Base-by-base conservation (phyloP, 805 yeast genomes). In the Tetrapisispora arboricola region DNA sequence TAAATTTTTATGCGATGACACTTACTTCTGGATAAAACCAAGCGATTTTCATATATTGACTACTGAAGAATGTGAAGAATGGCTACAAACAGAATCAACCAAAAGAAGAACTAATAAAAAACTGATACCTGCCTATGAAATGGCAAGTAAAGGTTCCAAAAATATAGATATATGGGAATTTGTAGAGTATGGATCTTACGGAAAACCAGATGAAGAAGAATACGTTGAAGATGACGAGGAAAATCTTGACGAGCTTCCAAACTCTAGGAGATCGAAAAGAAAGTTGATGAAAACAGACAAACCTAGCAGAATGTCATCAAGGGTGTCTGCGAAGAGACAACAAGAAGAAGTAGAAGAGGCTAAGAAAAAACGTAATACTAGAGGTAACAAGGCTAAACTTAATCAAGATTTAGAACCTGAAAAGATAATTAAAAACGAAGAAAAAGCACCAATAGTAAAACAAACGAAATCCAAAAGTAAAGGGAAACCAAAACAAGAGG, bases 101-200 rank as follows among this genome's bases (percentile, higher is more conserved):
- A 80, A 84, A 78, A 34, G 29, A 24, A 55, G 55, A 16, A 58
- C 57, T 31, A 59, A 79, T 30, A 50, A 76, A 41, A 74, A 67
- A 28, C 53, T 69, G 19, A 61, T 62, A 13, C 71, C 66, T 2
- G 70, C 70, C 17, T 72, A 79, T 26, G 62, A 70, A 38, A 71
- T 64, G 42, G 84, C 84, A 0, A 54, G 76, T 36, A 67, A 51
- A 15, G 60, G 53, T 17, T 50, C 72, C 3, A 50, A 49, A 5
- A 60, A 51, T 16, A 53, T 55, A 10, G 57, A 55, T 32, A 51
- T 53, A 1, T 57, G 60, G 55, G 65, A 58, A 43, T 63, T 61
- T 40, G 57, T 56, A 8, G 66, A 64, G 45, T 60, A 57, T 40
- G 63, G 62, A 3, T 54, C 60, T 3, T 43, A 48, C n/a, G 59